These are phyloP conservation scores for Quercus bicolor DNA, from an alignment of 306 rosid genomes.

Conservation along the genomic window DNA sequence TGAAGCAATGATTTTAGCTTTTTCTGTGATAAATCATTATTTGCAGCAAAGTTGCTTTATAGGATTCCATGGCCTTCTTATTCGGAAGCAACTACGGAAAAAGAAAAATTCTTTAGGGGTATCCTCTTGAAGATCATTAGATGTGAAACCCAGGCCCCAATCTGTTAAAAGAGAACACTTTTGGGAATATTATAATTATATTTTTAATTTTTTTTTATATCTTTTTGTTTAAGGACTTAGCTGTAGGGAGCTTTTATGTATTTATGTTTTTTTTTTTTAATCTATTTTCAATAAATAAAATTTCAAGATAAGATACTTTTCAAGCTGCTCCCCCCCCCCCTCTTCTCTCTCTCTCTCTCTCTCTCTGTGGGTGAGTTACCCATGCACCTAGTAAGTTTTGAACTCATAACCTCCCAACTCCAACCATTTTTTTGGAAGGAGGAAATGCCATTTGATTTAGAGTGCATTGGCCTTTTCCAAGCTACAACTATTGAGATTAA, in stretches of 20 bases:
- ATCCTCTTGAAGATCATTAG: background rate
- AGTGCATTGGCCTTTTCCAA: too few species aligned
- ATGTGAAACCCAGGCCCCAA: background rate
- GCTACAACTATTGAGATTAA: background rate
- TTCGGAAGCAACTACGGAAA: background rate
- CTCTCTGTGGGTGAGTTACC: too few species aligned
- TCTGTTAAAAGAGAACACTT: background rate
- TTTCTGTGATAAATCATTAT: conserved; percentile 34
- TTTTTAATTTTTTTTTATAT: background rate
- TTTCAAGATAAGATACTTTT: background rate
- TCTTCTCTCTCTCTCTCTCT: too few species aligned
- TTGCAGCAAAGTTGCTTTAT: conserved; percentile 49
- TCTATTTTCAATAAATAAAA: background rate
- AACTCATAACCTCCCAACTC: too few species aligned
- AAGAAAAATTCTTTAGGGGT: background rate
- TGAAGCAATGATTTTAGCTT: conserved; percentile 33
- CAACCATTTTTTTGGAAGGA: too few species aligned
- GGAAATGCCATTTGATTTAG: too few species aligned
- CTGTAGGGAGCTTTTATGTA: background rate
- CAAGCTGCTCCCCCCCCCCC: background rate
- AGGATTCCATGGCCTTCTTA: conserved; percentile 19
- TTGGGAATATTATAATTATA: background rate
- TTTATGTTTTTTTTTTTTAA: background rate
- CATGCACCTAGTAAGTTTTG: too few species aligned
- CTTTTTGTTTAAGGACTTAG: background rate